Base-by-base conservation (phyloP, 2,329 filamentous ascomycete genomes). In the Phaeosphaeria sp. region DNA sequence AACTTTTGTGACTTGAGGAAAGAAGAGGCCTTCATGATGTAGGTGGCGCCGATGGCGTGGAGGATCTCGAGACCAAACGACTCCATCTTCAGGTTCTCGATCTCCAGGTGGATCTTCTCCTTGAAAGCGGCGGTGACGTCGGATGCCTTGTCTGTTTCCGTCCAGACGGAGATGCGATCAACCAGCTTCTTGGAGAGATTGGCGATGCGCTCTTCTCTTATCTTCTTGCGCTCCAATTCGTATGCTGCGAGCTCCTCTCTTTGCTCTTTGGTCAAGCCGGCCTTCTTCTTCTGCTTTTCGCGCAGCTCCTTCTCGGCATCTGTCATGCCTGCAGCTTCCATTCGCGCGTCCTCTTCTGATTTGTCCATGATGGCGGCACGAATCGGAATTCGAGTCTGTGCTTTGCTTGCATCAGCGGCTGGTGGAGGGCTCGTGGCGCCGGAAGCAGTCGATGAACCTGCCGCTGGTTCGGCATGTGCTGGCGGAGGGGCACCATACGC, bases 31-130 rank as follows among this genome's bases (percentile, higher is more conserved):
- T 98, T 98, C 76, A 89, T 88, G 25, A 95, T 80, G 78, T 99
- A 99, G 3, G 92, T 96, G 67, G 91, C 85, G 17, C 95, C 95
- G 70, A 99, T 96, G 46, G 95, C 93, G 77, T 98, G 94, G 49
- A 97, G 83, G 67, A 98, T 98, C 68, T 99, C 95, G 43, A 99
- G 84, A 51, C 95, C 95, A 69, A 99, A 99, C 0, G 91, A 96
- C 80, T 99, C 95, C 92, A 99, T 99, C 84, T 98, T 99, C 69
- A 99, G 83, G 74, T 98, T 96, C 82, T 99, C 95, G 24, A 96
- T 92, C 80, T 99, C 95, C 42, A 98, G 87, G 42, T 89, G 87
- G 66, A 91, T 97, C 86, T 99, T 97, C 76, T 94, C 92, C 76
- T 93, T 89, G 82, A 98, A 99, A 0, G 95, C 91, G 56, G 81